Conservation (phyloP, 1,284 basidiomycete species). For the Trametes hirsuta region DNA sequence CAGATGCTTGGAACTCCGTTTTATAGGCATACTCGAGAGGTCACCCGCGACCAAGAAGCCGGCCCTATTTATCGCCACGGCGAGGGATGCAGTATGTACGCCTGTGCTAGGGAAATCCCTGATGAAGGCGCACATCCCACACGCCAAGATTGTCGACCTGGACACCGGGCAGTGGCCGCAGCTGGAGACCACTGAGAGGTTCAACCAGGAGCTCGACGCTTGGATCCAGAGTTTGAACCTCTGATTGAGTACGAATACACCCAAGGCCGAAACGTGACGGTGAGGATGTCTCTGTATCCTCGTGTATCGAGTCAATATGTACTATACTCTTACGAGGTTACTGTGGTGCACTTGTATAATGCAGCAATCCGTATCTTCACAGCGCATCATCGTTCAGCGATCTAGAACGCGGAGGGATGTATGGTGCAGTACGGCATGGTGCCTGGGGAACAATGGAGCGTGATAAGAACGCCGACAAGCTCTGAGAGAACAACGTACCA, state of each 20-base stretch:
- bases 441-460: no score
- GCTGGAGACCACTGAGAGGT: constrained; percentile 8
- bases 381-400: no score
- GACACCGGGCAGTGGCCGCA: constrained; percentile 19
- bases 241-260: neutral
- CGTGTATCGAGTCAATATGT: neutral
- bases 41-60: constrained; percentile 14
- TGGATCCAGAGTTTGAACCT: constrained; percentile 6
- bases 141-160: constrained; percentile 16
- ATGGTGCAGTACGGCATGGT: no score
- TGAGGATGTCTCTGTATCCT: no score
- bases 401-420: no score
- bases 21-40: constrained; percentile 11
- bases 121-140: constrained; percentile 10
- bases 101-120: constrained; percentile 2
- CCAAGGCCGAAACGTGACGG: no score
- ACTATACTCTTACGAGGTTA: neutral
- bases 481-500: no score
- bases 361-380: no score
- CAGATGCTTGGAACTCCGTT: neutral
- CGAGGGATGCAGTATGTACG: constrained; percentile 11
- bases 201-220: constrained; percentile 10
- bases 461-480: no score
- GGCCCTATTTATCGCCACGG: constrained; percentile 15
- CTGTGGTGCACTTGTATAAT: no score